Percentiles rank a stretch among this genome's conserved stretches.
Evolutionary conservation across 768 basidiomycete genomes (phyloP).

Genomic region (Lentinula edodes): DNA sequence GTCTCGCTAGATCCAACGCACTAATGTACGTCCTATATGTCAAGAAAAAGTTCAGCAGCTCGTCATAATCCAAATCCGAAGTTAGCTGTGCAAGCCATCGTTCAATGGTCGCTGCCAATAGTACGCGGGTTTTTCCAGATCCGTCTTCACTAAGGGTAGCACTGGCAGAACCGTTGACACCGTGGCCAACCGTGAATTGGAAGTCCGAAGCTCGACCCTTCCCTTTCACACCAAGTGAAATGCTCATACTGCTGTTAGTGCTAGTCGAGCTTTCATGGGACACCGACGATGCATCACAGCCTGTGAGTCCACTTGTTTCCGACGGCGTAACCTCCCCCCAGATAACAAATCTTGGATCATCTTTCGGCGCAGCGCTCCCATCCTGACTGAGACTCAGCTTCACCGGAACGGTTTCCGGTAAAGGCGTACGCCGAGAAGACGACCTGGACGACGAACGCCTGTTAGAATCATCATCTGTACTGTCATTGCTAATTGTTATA

Average conservation of each 20-base stretch:
- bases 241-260: constrained; percentile 21
- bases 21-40: constrained; percentile 85
- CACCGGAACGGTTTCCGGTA: constrained; percentile 56
- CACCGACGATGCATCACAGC: constrained; percentile 32
- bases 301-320: constrained; percentile 5
- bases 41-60: constrained; percentile 85
- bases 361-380: constrained; percentile 66
- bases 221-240: constrained; percentile 7
- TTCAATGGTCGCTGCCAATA: constrained; percentile 90
- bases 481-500: neutral
- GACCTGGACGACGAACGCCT: neutral
- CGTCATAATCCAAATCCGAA: constrained; percentile 80
- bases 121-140: constrained; percentile 34
- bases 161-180: neutral
- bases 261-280: constrained; percentile 36
- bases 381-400: constrained; percentile 64
- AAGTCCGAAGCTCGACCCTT: constrained; percentile 27
- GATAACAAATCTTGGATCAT: constrained; percentile 88
- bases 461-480: neutral
- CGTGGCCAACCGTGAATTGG: constrained; percentile 3
- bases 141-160: constrained; percentile 11
- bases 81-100: constrained; percentile 92
- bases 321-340: constrained; percentile 61
- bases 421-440: neutral
- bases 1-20: constrained; percentile 71